Evolutionary conservation across 2,329 filamentous ascomycete species (phyloP).

Genomic region (Cladophialophora yegresii): DNA sequence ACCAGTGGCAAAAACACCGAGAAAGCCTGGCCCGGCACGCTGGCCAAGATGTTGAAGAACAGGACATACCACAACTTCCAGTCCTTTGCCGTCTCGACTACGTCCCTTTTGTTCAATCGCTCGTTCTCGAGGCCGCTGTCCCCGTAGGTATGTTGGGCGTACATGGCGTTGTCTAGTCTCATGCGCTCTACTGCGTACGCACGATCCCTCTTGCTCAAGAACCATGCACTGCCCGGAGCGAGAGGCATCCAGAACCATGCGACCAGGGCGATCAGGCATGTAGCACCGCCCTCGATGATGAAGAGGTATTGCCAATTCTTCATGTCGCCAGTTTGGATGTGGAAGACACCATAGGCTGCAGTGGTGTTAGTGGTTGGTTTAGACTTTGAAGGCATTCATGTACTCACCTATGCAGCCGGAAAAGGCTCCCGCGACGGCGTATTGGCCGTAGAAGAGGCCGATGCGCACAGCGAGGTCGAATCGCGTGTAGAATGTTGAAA

Average conservation of each 20-base stretch:
- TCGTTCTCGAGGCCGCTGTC: conserved; percentile 33
- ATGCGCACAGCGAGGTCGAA: conserved; percentile 44
- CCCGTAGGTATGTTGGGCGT: conserved; percentile 31
- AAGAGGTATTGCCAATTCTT: conserved; percentile 52
- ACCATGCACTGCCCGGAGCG: conserved; percentile 51
- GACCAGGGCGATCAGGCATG: conserved; percentile 50
- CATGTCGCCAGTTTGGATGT: conserved; percentile 47
- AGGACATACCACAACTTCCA: conserved; percentile 54
- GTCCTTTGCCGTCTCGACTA: conserved; percentile 42
- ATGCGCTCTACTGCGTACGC: conserved; percentile 52
- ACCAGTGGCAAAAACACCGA: conserved; percentile 65
- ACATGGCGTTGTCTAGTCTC: conserved; percentile 39
- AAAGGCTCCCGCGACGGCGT: conserved; percentile 45
- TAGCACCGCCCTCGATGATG: conserved; percentile 53
- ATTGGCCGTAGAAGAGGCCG: conserved; percentile 40
- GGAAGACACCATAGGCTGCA: conserved; percentile 50
- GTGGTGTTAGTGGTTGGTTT: conserved; percentile 23
- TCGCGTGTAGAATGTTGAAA: conserved; percentile 56
- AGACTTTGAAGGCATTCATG: background rate
- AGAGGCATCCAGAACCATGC: conserved; percentile 55
- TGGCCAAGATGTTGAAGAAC: conserved; percentile 63
- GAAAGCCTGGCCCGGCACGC: conserved; percentile 62
- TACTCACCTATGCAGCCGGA: conserved; percentile 45
- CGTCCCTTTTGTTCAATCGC: conserved; percentile 39
- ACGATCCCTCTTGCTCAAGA: conserved; percentile 43